Evolutionary conservation across 2,329 filamentous ascomycete genomes (phyloP).

Genomic region (Trichoderma sp.): DNA sequence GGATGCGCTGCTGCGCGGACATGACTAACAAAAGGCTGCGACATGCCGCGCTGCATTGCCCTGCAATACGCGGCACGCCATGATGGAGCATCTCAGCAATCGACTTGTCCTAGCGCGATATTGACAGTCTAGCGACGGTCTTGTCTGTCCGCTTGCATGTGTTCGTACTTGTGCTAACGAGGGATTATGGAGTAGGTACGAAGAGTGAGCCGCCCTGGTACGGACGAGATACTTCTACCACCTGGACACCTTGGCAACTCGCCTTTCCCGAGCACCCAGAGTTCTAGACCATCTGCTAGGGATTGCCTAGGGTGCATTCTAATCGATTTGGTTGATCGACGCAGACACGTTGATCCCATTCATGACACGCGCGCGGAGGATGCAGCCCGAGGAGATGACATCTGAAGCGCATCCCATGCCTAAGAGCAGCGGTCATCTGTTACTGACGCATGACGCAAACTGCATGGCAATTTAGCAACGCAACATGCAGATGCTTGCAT

Average conservation of each 20-base stretch:
- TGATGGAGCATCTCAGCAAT: conserved; percentile 18
- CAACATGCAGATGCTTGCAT: conserved; percentile 18
- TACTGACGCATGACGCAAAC: conserved; percentile 20
- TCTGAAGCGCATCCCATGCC: background rate
- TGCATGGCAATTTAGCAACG: conserved; percentile 13
- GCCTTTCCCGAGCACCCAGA: background rate
- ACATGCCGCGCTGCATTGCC: background rate
- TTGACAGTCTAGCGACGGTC: conserved; percentile 1
- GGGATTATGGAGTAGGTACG: conserved; percentile 9
- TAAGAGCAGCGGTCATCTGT: conserved; percentile 3
- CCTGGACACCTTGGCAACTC: background rate
- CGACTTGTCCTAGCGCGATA: conserved; percentile 8
- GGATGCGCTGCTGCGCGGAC: background rate
- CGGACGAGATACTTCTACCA: background rate
- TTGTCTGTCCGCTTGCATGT: background rate
- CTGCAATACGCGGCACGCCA: background rate
- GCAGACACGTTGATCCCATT: background rate
- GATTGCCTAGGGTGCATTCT: conserved; percentile 15
- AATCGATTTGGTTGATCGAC: conserved; percentile 12
- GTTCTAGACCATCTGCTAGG: conserved; percentile 21
- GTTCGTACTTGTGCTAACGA: conserved; percentile 1
- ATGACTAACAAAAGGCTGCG: conserved; percentile 15
- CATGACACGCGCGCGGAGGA: conserved; percentile 1
- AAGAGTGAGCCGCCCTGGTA: background rate
- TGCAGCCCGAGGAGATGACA: background rate